phyloP scores from a whole-genome alignment of 805 yeast species.

The Candida silvicultrix region DNA sequence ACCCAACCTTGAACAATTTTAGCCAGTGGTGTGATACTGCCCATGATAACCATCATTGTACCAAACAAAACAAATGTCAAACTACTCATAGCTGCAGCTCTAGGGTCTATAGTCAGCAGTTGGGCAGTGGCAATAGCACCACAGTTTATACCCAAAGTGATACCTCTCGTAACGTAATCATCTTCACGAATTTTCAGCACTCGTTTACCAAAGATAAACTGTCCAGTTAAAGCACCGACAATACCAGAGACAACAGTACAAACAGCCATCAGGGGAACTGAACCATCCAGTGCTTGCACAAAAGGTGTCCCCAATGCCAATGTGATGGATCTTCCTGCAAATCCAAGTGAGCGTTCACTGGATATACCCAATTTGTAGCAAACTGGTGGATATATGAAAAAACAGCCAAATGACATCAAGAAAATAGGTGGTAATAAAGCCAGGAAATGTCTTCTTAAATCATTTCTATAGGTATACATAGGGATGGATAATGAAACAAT shows the following conservation, averaged over 20 bases:
- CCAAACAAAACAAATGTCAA: slow-evolving; percentile 70
- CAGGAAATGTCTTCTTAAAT: slow-evolving; percentile 52
- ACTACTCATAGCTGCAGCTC: slow-evolving; percentile 77
- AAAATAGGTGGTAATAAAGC: slow-evolving; percentile 55
- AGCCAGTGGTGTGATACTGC: slow-evolving; percentile 53
- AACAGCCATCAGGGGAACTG: slow-evolving; percentile 68
- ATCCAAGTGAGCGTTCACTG: slow-evolving; percentile 57
- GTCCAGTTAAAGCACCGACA: slow-evolving; percentile 61
- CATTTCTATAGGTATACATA: slow-evolving; percentile 67
- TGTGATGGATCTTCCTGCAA: slow-evolving; percentile 74
- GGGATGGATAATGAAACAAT: slow-evolving; percentile 74
- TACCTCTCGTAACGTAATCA: slow-evolving; percentile 72
- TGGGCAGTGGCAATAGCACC: slow-evolving; percentile 84
- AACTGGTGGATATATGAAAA: slow-evolving; percentile 65
- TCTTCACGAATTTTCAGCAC: slow-evolving; percentile 45
- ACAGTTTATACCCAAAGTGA: slow-evolving; percentile 70
- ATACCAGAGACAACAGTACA: slow-evolving; percentile 75
- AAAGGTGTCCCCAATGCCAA: slow-evolving; percentile 76
- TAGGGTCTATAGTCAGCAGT: slow-evolving; percentile 58
- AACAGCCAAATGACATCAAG: slow-evolving; percentile 47
- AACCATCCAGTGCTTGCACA: slow-evolving; percentile 60
- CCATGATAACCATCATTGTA: slow-evolving; percentile 61
- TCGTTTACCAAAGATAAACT: slow-evolving; percentile 34
- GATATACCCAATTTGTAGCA: slow-evolving; percentile 62
- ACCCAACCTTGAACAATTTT: slow-evolving; percentile 40